These are phyloP conservation scores for sweet orange (Citrus sinensis) DNA, from an alignment of 345 rosid genomes.

Conservation along the genomic window DVS_A1.0 CM039163.1:49778501-49779000, in stretches of 20 bases:
- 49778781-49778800: not conserved
- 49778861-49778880: not conserved
- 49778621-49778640: not conserved
- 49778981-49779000: not conserved
- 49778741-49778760: not conserved
- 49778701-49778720: not conserved
- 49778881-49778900: not conserved
- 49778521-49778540: not conserved
- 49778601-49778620: not conserved
- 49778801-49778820: not conserved
- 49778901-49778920: not conserved
- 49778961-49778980: too few species aligned
- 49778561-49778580: not conserved
- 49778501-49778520: slow-evolving; percentile 1
- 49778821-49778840: not conserved
- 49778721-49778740: not conserved
- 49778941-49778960: not conserved
- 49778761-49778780: not conserved
- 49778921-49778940: not conserved
- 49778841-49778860: not conserved
- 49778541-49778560: not conserved
- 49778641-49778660: not conserved
- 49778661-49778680: not conserved
- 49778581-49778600: not conserved
- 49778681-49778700: not conserved